These are phyloP conservation scores for Mangifera indica DNA, from an alignment of 345 rosid species.

Conservation along the genomic window DNA sequence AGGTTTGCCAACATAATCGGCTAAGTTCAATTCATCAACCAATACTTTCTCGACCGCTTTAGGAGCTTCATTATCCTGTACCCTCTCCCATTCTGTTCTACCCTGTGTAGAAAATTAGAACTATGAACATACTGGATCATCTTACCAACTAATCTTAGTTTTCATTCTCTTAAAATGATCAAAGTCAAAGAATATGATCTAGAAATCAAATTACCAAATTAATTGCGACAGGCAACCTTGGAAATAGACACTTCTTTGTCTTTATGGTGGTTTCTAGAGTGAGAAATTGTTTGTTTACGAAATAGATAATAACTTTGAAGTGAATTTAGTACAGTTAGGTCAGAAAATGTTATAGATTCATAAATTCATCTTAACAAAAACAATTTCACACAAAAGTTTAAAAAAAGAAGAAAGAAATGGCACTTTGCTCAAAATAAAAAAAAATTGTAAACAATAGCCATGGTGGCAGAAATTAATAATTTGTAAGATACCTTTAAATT, in stretches of 20 bases:
- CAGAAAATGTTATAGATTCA: neutral
- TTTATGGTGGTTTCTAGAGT: neutral
- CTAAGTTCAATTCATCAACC: conserved; percentile 63
- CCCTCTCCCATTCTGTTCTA: conserved; percentile 30
- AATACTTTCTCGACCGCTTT: conserved; percentile 51
- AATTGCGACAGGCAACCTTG: neutral
- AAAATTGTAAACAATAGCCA: neutral
- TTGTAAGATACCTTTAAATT: conserved; percentile 41
- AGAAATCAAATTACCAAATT: neutral
- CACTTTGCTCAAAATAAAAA: neutral
- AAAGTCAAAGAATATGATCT: too few species aligned
- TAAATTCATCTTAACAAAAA: neutral
- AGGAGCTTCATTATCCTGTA: conserved; percentile 36
- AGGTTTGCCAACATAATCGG: conserved; percentile 90
- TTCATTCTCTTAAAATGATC: too few species aligned
- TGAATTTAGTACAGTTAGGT: neutral
- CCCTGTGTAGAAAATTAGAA: conserved; percentile 36
- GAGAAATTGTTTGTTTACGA: neutral
- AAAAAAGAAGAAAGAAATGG: too few species aligned
- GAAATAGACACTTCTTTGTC: neutral
- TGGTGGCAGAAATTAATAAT: neutral
- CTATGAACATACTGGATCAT: conserved; percentile 7
- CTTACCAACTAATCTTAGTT: neutral
- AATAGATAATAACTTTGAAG: neutral
- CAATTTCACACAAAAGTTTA: neutral